Evolutionary conservation across 129 eudicot genomes (phyloP).

Genomic region (Flaveria trinervia): DNA sequence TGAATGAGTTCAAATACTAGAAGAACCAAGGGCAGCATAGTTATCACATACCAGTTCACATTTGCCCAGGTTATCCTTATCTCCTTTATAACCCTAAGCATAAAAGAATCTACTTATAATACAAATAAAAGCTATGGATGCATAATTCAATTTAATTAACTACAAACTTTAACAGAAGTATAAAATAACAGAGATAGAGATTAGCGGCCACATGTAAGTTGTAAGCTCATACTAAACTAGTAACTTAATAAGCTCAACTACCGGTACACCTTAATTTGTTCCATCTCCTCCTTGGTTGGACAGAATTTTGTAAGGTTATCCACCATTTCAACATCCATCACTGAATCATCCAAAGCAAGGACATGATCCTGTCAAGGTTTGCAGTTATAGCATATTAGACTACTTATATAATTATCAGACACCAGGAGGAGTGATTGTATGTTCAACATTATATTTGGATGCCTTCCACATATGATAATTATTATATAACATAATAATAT

Average conservation of each 20-base stretch:
- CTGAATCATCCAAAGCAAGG: conserved; percentile 82
- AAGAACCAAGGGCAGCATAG: conserved; percentile 6
- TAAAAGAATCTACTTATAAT: conserved; percentile 24
- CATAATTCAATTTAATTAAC: background rate
- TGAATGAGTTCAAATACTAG: background rate
- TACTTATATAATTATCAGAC: background rate
- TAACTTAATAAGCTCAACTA: conserved; percentile 1
- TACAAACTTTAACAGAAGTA: conserved; percentile 1
- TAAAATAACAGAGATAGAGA: conserved; percentile 1
- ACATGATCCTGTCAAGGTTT: conserved; percentile 59
- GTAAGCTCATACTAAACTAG: conserved; percentile 15
- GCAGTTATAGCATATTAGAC: conserved; percentile 11
- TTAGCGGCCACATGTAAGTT: background rate
- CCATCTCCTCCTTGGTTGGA: conserved; percentile 98
- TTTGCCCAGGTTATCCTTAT: conserved; percentile 65
- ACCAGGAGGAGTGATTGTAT: background rate
- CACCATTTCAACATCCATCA: conserved; percentile 86
- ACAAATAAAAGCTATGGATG: conserved; percentile 13
- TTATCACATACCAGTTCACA: conserved; percentile 70
- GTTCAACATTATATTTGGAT: background rate
- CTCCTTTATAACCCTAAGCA: conserved; percentile 84
- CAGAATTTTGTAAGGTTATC: conserved; percentile 94
- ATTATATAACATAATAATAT: background rate
- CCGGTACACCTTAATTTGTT: conserved; percentile 66
- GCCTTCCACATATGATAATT: background rate